Base-by-base conservation (phyloP, 1,284 basidiomycete genomes). In the Cryptococcus amylolentus region DNA sequence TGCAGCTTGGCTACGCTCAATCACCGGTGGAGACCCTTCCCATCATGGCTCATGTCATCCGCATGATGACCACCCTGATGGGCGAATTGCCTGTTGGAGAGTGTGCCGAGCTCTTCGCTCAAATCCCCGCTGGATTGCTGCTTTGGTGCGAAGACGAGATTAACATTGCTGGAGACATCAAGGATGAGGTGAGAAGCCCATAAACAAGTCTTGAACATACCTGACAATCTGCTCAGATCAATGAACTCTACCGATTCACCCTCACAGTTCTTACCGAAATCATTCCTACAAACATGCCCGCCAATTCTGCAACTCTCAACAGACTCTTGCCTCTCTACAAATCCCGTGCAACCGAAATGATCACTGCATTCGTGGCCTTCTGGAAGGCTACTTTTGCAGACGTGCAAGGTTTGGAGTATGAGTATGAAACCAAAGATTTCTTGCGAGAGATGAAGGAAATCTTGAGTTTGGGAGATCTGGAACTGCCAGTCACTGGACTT, bases 311-410 rank as follows among this genome's bases (percentile, higher is more conserved):
- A 0, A 66, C 66, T 10, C 53, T 76, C 43, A 65, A 72, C 54
- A 16, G 18, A 4, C 62, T 67, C 38, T 61, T 70, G 45, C 66
- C 70, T 35, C 40, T 75, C 43, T 69, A 65, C 51, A 69, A 68
- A 16, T 66, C 66, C 0, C 62, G 54, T 16, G 70, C 67, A 2
- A 23, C 53, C 0, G 56, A 43, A 0, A 73, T 73, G 2, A 65
- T 65, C 1, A 20, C 55, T 3, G 63, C 70, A 0, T 75, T 76
- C 65, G 61, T 65, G 51, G 51, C 52, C 10, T 70, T 77, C 60
- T 77, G 72, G 72, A 47, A 52, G 16, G 51, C 50, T 4, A 63
- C 61, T 2, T 76, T 76, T 60, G 56, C 52, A 26, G 45, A 28
- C 5, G 56, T 66, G 16, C 39, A 54, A 2, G 58, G 52, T 5